A percentile compares a stretch with the other conserved stretches of the same genome.
Evolutionary conservation across 2,329 filamentous ascomycete species (phyloP).

Genomic region (Arthrobotrys musiformis): DNA sequence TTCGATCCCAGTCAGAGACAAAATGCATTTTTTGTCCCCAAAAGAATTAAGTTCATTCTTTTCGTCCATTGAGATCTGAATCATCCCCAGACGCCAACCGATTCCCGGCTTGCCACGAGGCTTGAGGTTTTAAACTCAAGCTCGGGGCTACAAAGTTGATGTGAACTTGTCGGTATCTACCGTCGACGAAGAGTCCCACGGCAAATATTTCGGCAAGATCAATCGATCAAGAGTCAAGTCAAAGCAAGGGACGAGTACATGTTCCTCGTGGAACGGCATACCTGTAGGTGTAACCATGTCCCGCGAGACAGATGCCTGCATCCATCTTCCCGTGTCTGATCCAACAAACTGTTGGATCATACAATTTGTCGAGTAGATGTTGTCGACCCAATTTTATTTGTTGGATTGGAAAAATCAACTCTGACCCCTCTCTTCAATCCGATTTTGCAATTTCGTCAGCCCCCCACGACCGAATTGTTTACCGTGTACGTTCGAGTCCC

Average conservation of each 20-base stretch:
- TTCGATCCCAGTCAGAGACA: neutral
- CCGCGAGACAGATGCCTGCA: conserved; percentile 10
- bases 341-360: neutral
- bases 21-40: neutral
- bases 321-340: neutral
- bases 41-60: neutral
- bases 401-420: neutral
- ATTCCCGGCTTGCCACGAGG: conserved; percentile 2
- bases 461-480: conserved; percentile 4
- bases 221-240: neutral
- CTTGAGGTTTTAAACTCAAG: neutral
- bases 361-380: neutral
- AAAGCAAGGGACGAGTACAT: neutral
- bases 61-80: neutral
- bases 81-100: neutral
- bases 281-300: neutral
- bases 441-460: neutral
- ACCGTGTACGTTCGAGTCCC: neutral
- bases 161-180: neutral
- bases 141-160: neutral
- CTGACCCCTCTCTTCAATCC: neutral
- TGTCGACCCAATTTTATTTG: neutral
- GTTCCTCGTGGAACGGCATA: neutral
- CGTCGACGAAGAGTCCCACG: neutral
- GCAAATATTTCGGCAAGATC: neutral